Conservation (phyloP, 2,329 filamentous ascomycete species). For the Trichoderma simmonsii region DNA sequence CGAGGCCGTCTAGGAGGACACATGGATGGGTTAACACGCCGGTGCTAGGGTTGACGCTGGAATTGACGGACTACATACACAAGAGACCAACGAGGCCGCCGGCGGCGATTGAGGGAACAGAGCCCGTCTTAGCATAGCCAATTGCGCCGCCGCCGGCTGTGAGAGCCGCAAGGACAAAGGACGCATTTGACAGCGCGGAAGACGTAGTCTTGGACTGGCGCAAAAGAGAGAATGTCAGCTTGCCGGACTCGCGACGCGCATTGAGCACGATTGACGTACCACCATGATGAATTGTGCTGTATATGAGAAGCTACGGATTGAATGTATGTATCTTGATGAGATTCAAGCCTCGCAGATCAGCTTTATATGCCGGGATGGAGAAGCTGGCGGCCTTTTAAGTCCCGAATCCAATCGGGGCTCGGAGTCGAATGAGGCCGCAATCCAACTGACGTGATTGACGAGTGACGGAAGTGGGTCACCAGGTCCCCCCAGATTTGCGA, state of each 20-base stretch:
- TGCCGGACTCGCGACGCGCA: neutral
- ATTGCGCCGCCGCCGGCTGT: conserved; percentile 85
- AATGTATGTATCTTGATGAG: neutral
- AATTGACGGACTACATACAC: conserved; percentile 42
- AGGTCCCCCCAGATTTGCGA: conserved; percentile 16
- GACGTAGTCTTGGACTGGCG: neutral
- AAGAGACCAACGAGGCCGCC: conserved; percentile 75
- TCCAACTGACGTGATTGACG: conserved; percentile 20
- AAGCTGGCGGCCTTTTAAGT: conserved; percentile 4
- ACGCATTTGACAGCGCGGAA: conserved; percentile 47
- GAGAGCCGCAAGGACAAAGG: conserved; percentile 74
- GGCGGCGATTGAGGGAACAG: conserved; percentile 80
- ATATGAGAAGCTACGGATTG: neutral
- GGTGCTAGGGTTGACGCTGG: neutral
- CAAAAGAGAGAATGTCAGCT: neutral
- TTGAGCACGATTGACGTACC: neutral
- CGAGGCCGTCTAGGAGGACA: conserved; percentile 61
- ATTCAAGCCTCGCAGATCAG: neutral
- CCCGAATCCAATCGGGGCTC: conserved; percentile 19
- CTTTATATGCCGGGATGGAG: neutral
- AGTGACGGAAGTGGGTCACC: conserved; percentile 14
- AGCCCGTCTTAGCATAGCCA: conserved; percentile 81
- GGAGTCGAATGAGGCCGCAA: conserved; percentile 17
- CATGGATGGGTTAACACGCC: neutral
- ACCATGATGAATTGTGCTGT: conserved; percentile 5